Evolutionary conservation across 495 filamentous ascomycete species (phyloP).

Genomic region (Elaphomyces granulatus): DNA sequence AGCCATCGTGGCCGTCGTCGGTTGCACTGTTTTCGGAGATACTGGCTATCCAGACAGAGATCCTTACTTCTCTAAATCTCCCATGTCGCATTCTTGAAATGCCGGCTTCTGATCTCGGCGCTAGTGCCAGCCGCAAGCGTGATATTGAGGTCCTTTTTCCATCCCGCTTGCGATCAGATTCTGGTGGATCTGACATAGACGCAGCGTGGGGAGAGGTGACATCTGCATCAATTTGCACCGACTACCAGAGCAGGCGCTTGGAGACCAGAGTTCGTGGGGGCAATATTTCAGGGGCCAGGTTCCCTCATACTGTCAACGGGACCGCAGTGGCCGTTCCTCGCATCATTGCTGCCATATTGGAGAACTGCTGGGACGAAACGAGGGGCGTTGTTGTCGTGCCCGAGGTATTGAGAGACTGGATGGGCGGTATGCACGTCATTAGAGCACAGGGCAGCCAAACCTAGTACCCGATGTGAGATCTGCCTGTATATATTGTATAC

Average conservation of each 20-base stretch:
- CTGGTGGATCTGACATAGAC: conserved; percentile 31
- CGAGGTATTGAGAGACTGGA: conserved; percentile 62
- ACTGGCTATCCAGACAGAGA: conserved; percentile 68
- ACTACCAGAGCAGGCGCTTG: conserved; percentile 80
- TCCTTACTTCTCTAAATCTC: conserved; percentile 60
- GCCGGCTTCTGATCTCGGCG: conserved; percentile 77
- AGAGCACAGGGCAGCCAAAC: no score
- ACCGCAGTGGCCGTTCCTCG: conserved; percentile 86
- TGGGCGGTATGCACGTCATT: conserved; percentile 62
- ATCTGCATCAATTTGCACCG: conserved; percentile 77
- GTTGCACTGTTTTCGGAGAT: conserved; percentile 58
- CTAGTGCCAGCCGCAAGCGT: conserved; percentile 67
- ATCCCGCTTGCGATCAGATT: conserved; percentile 38
- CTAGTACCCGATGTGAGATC: no score
- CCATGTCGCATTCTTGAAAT: conserved; percentile 85
- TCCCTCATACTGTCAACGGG: conserved; percentile 82
- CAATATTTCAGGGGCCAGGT: conserved; percentile 31
- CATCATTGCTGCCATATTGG: conserved; percentile 79
- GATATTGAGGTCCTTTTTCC: conserved; percentile 96
- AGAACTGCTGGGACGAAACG: conserved; percentile 74
- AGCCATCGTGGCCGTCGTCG: conserved; percentile 8
- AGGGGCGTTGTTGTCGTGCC: conserved; percentile 54
- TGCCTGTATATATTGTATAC: no score
- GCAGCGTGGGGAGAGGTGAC: conserved; percentile 92
- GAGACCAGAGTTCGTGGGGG: conserved; percentile 49